Conservation (phyloP, 768 basidiomycete genomes). For the Mycena vulgaris region DNA sequence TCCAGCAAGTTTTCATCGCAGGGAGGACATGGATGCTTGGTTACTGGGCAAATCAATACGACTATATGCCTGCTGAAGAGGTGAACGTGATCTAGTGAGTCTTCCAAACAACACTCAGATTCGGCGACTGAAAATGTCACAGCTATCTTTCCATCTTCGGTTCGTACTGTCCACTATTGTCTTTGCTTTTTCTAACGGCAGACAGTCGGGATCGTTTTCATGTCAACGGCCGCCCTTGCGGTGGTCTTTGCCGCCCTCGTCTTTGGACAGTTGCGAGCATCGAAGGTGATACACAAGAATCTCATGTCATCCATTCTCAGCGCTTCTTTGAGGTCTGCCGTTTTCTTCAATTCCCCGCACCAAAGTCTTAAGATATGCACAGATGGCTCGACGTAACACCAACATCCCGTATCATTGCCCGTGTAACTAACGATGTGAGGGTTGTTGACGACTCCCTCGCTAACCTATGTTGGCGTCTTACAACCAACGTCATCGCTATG, state of each 20-base stretch:
- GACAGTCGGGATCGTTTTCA: constrained; percentile 43
- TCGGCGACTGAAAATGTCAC: neutral
- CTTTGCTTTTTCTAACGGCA: neutral
- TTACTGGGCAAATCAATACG: constrained; percentile 36
- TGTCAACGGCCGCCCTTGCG: constrained; percentile 43
- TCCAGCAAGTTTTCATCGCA: constrained; percentile 7
- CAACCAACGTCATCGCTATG: constrained; percentile 53
- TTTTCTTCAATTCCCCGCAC: constrained; percentile 62
- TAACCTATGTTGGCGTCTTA: constrained; percentile 42
- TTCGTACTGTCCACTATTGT: neutral
- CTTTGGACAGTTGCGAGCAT: constrained; percentile 57
- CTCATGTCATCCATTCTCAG: constrained; percentile 59
- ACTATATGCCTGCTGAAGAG: constrained; percentile 12
- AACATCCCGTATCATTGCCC: constrained; percentile 58
- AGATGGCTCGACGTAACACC: constrained; percentile 40
- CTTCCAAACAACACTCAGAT: neutral
- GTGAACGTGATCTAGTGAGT: constrained; percentile 29
- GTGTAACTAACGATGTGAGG: constrained; percentile 66
- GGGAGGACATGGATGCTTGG: constrained; percentile 36
- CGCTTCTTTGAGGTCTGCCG: constrained; percentile 65
- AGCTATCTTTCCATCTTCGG: constrained; percentile 28
- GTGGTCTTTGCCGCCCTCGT: constrained; percentile 47
- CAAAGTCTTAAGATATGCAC: constrained; percentile 56
- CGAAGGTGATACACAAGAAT: constrained; percentile 55
- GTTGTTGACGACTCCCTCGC: constrained; percentile 49